These are phyloP conservation scores for Mollisiaceae sp. DNA, from an alignment of 2,329 filamentous ascomycete species.

Conservation along the genomic window DNA sequence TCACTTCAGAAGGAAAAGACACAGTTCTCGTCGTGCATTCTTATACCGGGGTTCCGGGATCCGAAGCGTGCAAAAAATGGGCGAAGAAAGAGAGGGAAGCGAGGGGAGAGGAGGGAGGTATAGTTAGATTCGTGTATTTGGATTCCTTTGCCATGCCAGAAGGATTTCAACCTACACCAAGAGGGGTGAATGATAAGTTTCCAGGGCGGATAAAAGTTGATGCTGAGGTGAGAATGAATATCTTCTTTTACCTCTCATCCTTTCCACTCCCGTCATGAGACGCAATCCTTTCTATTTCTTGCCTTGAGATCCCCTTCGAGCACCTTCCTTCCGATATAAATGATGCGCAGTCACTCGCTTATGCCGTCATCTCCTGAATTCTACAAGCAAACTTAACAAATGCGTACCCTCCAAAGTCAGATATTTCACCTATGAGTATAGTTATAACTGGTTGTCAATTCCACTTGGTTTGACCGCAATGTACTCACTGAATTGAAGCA, in stretches of 20 bases:
- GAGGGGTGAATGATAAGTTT: conserved; percentile 42
- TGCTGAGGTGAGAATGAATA: conserved; percentile 32
- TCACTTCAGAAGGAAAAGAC: conserved; percentile 42
- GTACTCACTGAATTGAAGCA: not conserved
- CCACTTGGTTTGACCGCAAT: not conserved
- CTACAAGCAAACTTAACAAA: not conserved
- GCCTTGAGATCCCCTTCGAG: too few species aligned
- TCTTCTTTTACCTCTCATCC: not conserved
- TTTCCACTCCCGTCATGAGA: not conserved
- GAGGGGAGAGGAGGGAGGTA: conserved; percentile 46
- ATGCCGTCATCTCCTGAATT: not conserved
- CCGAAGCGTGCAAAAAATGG: conserved; percentile 43
- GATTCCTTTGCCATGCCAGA: conserved; percentile 43
- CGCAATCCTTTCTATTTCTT: too few species aligned
- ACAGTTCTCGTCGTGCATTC: conserved; percentile 47
- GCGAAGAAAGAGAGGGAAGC: conserved; percentile 43
- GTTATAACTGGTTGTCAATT: not conserved
- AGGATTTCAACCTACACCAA: conserved; percentile 14
- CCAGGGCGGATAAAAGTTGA: conserved; percentile 44
- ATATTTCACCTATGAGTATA: too few species aligned
- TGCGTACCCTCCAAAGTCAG: not conserved
- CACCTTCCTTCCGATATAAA: too few species aligned
- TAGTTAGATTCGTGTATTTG: conserved; percentile 46
- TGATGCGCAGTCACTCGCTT: too few species aligned
- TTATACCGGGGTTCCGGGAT: conserved; percentile 45